Percentiles rank a stretch among this genome's conserved stretches.
These are phyloP conservation scores for Pythium biforme DNA, from an alignment of 352 stramenopile genomes.

Conservation along the genomic window DNA sequence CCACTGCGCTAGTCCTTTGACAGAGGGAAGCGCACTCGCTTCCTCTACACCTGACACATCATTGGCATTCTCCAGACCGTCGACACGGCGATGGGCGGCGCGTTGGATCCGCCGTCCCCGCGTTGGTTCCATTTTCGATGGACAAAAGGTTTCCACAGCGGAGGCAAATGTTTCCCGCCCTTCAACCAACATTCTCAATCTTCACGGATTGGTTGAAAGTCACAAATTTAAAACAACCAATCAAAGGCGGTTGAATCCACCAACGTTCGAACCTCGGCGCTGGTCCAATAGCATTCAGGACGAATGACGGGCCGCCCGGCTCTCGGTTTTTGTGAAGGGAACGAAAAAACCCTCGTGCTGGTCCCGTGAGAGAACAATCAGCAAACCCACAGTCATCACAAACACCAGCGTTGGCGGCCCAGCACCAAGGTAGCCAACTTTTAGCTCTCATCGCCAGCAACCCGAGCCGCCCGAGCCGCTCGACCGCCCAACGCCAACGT, in stretches of 20 bases:
- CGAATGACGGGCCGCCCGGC: conserved; percentile 12
- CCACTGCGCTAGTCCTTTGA: conserved; percentile 12
- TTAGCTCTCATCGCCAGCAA: background rate
- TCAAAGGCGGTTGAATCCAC: conserved; percentile 10
- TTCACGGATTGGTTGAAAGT: conserved; percentile 20
- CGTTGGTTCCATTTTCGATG: conserved; percentile 13
- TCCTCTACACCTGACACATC: background rate
- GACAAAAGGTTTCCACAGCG: background rate
- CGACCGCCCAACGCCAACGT: conserved; percentile 1
- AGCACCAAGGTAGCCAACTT: conserved; percentile 32
- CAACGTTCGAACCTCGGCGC: conserved; percentile 11
- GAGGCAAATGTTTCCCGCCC: conserved; percentile 8
- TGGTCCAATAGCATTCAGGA: conserved; percentile 12
- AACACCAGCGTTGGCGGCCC: conserved; percentile 26
- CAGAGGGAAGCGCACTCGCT: background rate
- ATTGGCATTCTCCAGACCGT: background rate
- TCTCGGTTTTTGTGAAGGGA: background rate
- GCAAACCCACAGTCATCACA: conserved; percentile 1
- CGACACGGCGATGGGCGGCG: background rate
- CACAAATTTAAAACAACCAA: conserved; percentile 5
- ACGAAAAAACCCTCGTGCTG: conserved; percentile 18
- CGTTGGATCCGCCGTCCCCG: background rate
- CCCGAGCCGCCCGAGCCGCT: background rate
- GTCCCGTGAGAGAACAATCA: conserved; percentile 1
- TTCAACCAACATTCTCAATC: conserved; percentile 2